These are phyloP conservation scores for Amanita fuliginea DNA, from an alignment of 768 basidiomycete species.

Conservation along the genomic window DNA sequence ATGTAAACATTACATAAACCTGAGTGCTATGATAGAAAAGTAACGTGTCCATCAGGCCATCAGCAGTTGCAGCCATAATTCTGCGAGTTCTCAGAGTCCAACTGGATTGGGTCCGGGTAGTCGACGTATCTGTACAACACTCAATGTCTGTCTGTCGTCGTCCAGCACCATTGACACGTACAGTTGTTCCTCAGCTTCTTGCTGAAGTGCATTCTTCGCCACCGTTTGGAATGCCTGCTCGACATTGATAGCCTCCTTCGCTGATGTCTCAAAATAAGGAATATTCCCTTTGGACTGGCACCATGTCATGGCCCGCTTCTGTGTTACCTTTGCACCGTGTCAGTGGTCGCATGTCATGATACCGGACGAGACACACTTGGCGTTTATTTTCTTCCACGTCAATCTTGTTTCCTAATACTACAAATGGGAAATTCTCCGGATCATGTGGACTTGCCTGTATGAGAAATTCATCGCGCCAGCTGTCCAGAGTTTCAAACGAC, in stretches of 20 bases:
- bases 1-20: conserved; percentile 2
- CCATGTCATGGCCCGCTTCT: conserved; percentile 99
- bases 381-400: conserved; percentile 98
- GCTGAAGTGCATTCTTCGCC: conserved; percentile 97
- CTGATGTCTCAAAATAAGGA: conserved; percentile 99
- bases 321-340: conserved; percentile 60
- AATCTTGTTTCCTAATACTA: conserved; percentile 99
- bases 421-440: conserved; percentile 99
- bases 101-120: conserved; percentile 97
- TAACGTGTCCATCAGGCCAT: conserved; percentile 8
- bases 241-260: conserved; percentile 99
- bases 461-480: conserved; percentile 98
- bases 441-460: conserved; percentile 98
- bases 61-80: conserved; percentile 89
- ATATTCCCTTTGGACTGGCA: conserved; percentile 99
- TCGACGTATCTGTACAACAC: conserved; percentile 70
- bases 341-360: background rate
- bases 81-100: conserved; percentile 88
- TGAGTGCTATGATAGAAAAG: background rate
- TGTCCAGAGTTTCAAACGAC: conserved; percentile 97
- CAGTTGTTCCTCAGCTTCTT: conserved; percentile 95
- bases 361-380: conserved; percentile 46
- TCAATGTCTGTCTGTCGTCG: conserved; percentile 1
- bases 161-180: conserved; percentile 26
- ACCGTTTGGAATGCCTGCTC: conserved; percentile 99